Base-by-base conservation (phyloP, 768 basidiomycete species). In the Mycena crocata region DNA sequence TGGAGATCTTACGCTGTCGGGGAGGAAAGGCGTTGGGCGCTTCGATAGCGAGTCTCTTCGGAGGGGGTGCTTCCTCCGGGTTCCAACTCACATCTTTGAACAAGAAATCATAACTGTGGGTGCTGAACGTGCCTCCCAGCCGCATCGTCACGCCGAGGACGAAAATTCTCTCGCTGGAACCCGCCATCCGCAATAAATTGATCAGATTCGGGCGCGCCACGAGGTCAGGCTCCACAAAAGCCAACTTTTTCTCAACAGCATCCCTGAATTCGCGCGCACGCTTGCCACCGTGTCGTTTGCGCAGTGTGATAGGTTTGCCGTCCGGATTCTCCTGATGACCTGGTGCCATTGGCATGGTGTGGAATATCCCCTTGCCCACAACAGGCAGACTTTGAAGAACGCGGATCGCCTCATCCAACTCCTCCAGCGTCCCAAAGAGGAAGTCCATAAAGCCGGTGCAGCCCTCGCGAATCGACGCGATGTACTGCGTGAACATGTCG, bases 121-220 rank as follows among this genome's bases (percentile, higher is more conserved):
- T 66, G 39, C 28, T 48, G 45, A 26, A 48, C 19, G 52, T 56
- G 45, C 39, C 44, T 14, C 4, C 59, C 37, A 66, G 39, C 58
- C 52, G 39, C 51, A 55, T 49, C 28, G 51, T 48, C 4, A 28
- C 58, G 26, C 65, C 60, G 31, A 66, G 10, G 8, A 66, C 58
- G 35, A 66, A 37, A 37, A 39, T 50, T 21, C 37, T 19, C 40
- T 66, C 58, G 35, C 52, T 61, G 2, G 44, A 31, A 3, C 58
- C 65, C 19, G 37, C 65, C 35, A 66, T 60, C 14, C 19, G 13
- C 44, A 61, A n/a, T 34, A 61, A 21, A 32, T 60, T 49, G 24
- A 56, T 19, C 28, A 66, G 31, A 37, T 66, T 66, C 37, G 65
- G 65, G n/a, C 65, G 65, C 39, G 37, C 50, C 52, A 32, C 46